These are phyloP conservation scores for Haematococcus lacustris DNA, from an alignment of 139 green algal genomes.

Conservation along the genomic window DNA sequence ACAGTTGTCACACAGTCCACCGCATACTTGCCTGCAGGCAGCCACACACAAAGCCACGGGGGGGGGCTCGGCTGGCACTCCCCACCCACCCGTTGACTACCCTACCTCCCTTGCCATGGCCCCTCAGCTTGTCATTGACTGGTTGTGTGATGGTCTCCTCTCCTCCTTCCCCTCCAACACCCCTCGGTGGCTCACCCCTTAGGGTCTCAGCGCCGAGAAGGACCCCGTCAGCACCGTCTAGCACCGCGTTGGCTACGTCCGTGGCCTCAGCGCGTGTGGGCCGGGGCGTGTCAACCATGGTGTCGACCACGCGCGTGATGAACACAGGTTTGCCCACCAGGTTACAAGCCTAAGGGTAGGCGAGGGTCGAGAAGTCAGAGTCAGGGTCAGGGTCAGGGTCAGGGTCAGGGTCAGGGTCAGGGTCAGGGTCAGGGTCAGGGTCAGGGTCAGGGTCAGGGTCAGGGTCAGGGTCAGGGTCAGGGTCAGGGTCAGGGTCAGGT, in stretches of 20 bases:
- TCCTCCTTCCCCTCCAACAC: not conserved
- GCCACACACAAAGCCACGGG: not conserved
- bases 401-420: too few species aligned
- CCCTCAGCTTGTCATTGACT: not conserved
- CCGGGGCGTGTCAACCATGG: slow-evolving; percentile 73
- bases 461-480: too few species aligned
- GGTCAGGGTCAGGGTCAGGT: too few species aligned
- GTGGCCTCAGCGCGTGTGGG: slow-evolving; percentile 88
- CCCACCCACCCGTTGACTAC: not conserved
- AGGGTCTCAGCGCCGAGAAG: slow-evolving; percentile 69
- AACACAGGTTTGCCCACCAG: slow-evolving; percentile 80
- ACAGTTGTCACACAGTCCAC: slow-evolving; percentile 69
- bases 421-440: too few species aligned
- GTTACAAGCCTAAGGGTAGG: slow-evolving; percentile 53
- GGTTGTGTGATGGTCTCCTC: not conserved
- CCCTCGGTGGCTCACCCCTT: slow-evolving; percentile 1
- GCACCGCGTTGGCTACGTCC: slow-evolving; percentile 81
- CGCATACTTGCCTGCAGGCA: slow-evolving; percentile 35
- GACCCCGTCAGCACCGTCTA: slow-evolving; percentile 87
- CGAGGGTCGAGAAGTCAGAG: not conserved
- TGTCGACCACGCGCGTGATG: slow-evolving; percentile 84
- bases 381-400: too few species aligned
- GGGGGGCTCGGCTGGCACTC: not conserved
- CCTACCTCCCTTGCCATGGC: not conserved
- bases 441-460: too few species aligned